These are phyloP conservation scores for Avena eriantha DNA, from an alignment of 176 grass and related monocot genomes.

Conservation along the genomic window DNA sequence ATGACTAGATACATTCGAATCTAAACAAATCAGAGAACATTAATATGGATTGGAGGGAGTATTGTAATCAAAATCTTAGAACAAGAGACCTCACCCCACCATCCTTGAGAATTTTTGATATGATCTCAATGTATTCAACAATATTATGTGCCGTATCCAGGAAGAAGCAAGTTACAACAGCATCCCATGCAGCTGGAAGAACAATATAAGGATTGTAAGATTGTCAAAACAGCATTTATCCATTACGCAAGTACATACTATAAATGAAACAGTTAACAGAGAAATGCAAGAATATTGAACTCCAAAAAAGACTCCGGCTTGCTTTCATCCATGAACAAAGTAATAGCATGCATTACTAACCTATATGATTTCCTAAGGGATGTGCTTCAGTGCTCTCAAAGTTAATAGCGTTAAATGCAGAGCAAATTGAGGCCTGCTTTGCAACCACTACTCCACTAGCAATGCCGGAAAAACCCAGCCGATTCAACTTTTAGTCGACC, in stretches of 20 bases:
- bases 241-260: constrained; percentile 24
- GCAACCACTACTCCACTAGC: not conserved
- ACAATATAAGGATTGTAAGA: constrained; percentile 19
- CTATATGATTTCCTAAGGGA: constrained; percentile 22
- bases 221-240: constrained; percentile 27
- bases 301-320: constrained; percentile 1
- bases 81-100: constrained; percentile 72
- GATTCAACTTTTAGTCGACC: not conserved
- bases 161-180: constrained; percentile 98
- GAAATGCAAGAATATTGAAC: constrained; percentile 6
- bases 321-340: not conserved
- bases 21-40: too few species aligned
- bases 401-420: not conserved
- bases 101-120: constrained; percentile 92
- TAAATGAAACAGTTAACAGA: constrained; percentile 28
- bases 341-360: constrained; percentile 4
- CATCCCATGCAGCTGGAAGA: constrained; percentile 91
- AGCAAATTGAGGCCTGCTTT: constrained; percentile 18
- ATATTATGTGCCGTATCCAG: constrained; percentile 96
- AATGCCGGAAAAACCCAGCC: not conserved
- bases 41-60: too few species aligned
- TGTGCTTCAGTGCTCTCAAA: constrained; percentile 11
- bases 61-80: constrained; percentile 8
- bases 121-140: constrained; percentile 96
- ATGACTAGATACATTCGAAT: too few species aligned